Evolutionary conservation across 2,329 filamentous ascomycete genomes (phyloP).

Genomic region (Biscogniauxia sp.): DNA sequence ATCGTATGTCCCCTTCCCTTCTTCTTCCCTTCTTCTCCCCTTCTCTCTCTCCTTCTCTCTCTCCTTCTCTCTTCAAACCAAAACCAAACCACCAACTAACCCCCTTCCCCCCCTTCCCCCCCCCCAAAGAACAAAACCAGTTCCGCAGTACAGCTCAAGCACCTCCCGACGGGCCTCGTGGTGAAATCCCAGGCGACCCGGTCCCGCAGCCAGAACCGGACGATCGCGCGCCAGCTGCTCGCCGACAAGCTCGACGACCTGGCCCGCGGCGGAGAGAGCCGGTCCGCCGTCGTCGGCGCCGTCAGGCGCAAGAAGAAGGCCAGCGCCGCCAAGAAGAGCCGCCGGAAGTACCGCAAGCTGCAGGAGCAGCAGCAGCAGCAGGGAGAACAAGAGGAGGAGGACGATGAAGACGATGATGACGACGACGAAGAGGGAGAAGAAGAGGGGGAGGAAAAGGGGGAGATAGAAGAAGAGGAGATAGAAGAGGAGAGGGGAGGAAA

Average conservation of each 20-base stretch:
- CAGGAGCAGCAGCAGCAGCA: slow-evolving; percentile 46
- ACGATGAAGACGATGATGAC: slow-evolving; percentile 14
- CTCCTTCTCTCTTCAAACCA: neutral
- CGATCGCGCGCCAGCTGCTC: slow-evolving; percentile 74
- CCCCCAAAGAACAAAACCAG: slow-evolving; percentile 89
- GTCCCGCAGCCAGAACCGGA: slow-evolving; percentile 82
- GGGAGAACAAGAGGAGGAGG: slow-evolving; percentile 17
- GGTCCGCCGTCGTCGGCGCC: slow-evolving; percentile 62
- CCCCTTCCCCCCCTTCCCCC: slow-evolving; percentile 3
- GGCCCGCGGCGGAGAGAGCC: slow-evolving; percentile 67
- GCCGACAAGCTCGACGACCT: slow-evolving; percentile 72
- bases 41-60: neutral
- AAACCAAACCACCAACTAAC: neutral
- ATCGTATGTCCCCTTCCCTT: slow-evolving; percentile 57
- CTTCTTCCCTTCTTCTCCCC: neutral
- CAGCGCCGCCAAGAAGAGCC: slow-evolving; percentile 77
- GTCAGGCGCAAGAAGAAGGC: slow-evolving; percentile 67
- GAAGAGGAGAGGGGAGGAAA: slow-evolving; percentile 7
- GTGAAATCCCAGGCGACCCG: slow-evolving; percentile 93
- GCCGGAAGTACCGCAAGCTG: slow-evolving; percentile 71
- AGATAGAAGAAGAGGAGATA: neutral
- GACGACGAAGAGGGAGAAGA: slow-evolving; percentile 7
- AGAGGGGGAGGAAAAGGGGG: slow-evolving; percentile 1
- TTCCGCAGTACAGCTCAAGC: slow-evolving; percentile 89
- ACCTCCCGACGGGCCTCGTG: slow-evolving; percentile 85